phyloP scores from a whole-genome alignment of 164 flowering plant species.

The Protea cynaroides region DNA sequence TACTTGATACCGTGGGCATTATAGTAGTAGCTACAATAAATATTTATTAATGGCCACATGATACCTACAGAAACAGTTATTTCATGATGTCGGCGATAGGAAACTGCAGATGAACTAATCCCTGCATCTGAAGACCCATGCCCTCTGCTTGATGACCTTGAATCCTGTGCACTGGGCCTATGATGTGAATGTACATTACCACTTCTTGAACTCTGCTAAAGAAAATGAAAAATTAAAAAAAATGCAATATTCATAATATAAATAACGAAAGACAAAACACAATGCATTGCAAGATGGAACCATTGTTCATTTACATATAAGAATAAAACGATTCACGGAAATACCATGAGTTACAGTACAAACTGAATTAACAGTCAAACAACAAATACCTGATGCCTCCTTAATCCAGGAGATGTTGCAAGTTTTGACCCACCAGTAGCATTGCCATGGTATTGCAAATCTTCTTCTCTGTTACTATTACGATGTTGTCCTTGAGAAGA shows the following conservation, averaged over 20 bases:
- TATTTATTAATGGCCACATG: background rate
- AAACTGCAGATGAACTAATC: conserved; percentile 41
- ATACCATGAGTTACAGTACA: too few relatives aligned
- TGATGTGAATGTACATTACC: conserved; percentile 22
- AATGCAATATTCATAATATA: background rate
- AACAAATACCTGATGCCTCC: conserved; percentile 38
- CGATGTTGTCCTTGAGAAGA: conserved; percentile 34
- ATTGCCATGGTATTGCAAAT: conserved; percentile 27
- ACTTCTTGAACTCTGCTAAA: conserved; percentile 29
- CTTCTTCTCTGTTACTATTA: conserved; percentile 23
- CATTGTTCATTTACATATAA: too few relatives aligned
- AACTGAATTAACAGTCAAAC: background rate
- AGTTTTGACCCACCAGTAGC: conserved; percentile 28
- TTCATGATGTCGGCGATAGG: conserved; percentile 73
- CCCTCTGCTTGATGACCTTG: conserved; percentile 24
- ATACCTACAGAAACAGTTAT: conserved; percentile 61
- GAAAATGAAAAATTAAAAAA: conserved; percentile 2
- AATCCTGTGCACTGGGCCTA: conserved; percentile 9
- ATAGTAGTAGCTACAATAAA: background rate
- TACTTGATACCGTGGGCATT: too few relatives aligned
- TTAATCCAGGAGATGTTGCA: conserved; percentile 19
- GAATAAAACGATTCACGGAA: too few relatives aligned
- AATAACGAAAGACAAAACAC: background rate
- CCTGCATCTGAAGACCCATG: conserved; percentile 27
- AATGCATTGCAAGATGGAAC: background rate